Conservation (phyloP, 192 early-diverging fungal species). For the Podochytrium sp. region DNA sequence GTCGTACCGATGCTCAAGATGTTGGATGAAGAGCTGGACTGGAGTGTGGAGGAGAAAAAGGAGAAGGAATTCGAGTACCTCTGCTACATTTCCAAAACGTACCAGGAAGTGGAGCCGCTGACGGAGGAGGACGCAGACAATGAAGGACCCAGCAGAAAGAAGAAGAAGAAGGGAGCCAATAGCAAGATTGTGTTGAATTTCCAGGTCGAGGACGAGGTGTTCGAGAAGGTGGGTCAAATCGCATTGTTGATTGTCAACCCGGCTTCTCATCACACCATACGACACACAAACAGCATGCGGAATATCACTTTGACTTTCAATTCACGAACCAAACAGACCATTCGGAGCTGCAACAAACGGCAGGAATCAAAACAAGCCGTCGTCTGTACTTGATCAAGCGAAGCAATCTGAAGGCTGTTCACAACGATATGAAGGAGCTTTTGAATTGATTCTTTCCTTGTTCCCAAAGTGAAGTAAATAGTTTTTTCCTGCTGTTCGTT, state of each 20-base stretch:
- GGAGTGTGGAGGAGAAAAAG: conserved; percentile 70
- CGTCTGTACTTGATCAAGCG: conserved; percentile 11
- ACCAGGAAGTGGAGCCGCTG: conserved; percentile 74
- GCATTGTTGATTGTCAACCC: neutral
- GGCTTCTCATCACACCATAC: no score
- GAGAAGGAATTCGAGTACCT: conserved; percentile 81
- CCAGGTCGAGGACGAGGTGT: conserved; percentile 92
- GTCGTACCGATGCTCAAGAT: conserved; percentile 90
- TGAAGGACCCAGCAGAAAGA: conserved; percentile 37
- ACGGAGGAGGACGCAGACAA: conserved; percentile 58
- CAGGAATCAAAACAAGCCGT: conserved; percentile 29
- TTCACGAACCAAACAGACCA: conserved; percentile 60
- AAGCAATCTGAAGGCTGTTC: neutral
- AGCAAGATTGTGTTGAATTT: conserved; percentile 65
- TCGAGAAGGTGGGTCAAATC: conserved; percentile 66
- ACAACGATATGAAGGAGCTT: conserved; percentile 18
- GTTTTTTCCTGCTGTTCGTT: no score
- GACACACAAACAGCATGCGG: conserved; percentile 58
- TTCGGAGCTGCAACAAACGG: conserved; percentile 11
- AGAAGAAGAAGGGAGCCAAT: conserved; percentile 44
- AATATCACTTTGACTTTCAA: conserved; percentile 79
- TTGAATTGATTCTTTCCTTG: neutral
- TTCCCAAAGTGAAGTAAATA: neutral
- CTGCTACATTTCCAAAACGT: conserved; percentile 79
- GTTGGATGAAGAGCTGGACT: conserved; percentile 81